Percentiles rank a stretch among this genome's conserved stretches.
Evolutionary conservation across 2,329 filamentous ascomycete species (phyloP).

Genomic region (Penicillium griseofulvum): DNA sequence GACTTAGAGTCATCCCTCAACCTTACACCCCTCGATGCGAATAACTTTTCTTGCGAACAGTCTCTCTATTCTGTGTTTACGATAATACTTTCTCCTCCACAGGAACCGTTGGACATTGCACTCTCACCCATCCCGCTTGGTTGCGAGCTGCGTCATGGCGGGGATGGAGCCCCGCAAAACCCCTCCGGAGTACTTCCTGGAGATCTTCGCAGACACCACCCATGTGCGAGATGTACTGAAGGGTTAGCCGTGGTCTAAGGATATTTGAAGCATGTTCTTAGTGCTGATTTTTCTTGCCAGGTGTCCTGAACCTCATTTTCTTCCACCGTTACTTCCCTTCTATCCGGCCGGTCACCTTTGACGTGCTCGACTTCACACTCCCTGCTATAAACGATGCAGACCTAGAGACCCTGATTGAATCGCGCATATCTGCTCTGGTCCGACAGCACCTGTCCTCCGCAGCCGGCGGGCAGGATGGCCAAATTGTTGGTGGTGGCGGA

Average conservation of each 20-base stretch:
- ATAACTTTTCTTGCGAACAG: not conserved
- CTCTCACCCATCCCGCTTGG: not conserved
- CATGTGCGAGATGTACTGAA: constrained; percentile 91
- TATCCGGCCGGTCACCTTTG: constrained; percentile 75
- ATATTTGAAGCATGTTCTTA: too few relatives aligned
- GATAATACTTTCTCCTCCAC: not conserved
- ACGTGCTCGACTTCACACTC: constrained; percentile 85
- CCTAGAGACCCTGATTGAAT: constrained; percentile 89
- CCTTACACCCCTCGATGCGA: constrained; percentile 1
- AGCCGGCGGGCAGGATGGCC: constrained; percentile 50
- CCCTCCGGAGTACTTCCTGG: constrained; percentile 86
- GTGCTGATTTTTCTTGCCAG: constrained; percentile 46
- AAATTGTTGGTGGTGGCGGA: constrained; percentile 36
- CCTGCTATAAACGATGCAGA: constrained; percentile 87
- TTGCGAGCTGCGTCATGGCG: constrained; percentile 21
- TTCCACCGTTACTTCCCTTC: constrained; percentile 97
- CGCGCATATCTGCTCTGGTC: constrained; percentile 74
- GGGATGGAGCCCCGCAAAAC: constrained; percentile 61
- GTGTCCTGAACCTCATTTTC: constrained; percentile 94
- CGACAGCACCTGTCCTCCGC: constrained; percentile 67
- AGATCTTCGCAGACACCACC: constrained; percentile 86
- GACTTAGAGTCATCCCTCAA: constrained; percentile 7
- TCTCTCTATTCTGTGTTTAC: not conserved
- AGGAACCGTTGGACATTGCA: not conserved
- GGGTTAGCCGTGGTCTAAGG: constrained; percentile 55